phyloP scores from a whole-genome alignment of 257 asterid genomes.

The Fraxinus quadrangulata region DNA sequence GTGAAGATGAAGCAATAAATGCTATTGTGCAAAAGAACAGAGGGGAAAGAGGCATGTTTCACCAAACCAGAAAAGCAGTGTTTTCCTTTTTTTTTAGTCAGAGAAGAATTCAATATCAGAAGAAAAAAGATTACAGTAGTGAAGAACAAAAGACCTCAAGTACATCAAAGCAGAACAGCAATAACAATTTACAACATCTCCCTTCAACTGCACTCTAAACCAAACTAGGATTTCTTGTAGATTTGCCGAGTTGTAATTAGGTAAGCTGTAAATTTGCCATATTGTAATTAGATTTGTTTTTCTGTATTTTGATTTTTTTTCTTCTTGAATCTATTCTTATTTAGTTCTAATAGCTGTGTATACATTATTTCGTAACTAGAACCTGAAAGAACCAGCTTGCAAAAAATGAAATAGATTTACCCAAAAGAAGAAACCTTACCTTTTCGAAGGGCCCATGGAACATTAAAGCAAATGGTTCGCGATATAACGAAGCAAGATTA shows the following conservation, averaged over 20 bases:
- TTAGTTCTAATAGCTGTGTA: not conserved
- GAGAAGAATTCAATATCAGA: not conserved
- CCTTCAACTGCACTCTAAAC: not conserved
- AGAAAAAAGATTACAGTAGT: not conserved
- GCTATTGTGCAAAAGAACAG: not conserved
- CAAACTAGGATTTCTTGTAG: not conserved
- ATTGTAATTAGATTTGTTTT: not conserved
- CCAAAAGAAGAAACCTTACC: conserved; percentile 42
- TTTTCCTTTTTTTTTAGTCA: not conserved
- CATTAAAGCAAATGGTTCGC: conserved; percentile 94
- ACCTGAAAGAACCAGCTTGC: not conserved
- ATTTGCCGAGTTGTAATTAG: not conserved
- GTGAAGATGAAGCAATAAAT: conserved; percentile 5
- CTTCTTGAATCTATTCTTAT: not conserved
- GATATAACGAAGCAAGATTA: conserved; percentile 93
- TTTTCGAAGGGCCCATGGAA: conserved; percentile 90
- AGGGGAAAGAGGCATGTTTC: not conserved
- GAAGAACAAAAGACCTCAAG: not conserved
- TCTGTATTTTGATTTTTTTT: not conserved
- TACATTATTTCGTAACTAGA: not conserved
- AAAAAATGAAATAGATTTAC: not conserved
- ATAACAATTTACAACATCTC: not conserved
- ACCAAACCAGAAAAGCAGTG: not conserved
- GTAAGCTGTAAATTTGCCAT: not conserved
- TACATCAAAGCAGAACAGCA: not conserved